Conservation (phyloP, 495 filamentous ascomycete species). For the Neurospora terricola region DNA sequence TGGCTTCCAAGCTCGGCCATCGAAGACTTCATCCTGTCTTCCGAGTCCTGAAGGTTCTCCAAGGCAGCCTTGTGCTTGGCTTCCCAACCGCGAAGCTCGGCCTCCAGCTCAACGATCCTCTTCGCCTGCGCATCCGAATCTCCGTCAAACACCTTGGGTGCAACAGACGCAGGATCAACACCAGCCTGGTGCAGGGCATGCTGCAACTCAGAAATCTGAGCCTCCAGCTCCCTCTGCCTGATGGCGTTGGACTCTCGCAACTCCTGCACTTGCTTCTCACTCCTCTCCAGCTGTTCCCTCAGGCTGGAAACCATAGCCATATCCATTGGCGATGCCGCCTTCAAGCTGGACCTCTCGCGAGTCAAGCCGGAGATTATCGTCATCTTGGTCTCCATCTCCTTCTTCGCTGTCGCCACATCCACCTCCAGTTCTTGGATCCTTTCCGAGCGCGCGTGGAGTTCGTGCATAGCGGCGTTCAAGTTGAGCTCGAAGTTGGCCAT, state of each 20-base stretch:
- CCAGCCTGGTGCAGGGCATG: slow-evolving; percentile 39
- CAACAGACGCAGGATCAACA: slow-evolving; percentile 1
- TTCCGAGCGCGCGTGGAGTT: slow-evolving; percentile 77
- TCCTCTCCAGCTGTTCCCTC: slow-evolving; percentile 77
- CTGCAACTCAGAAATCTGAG: slow-evolving; percentile 59
- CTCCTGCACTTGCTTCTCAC: slow-evolving; percentile 65
- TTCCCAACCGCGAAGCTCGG: slow-evolving; percentile 67
- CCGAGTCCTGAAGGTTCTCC: slow-evolving; percentile 60
- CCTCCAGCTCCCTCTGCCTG: slow-evolving; percentile 63
- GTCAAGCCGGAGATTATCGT: slow-evolving; percentile 91
- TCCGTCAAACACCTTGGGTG: slow-evolving; percentile 13
- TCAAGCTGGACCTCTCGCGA: slow-evolving; percentile 80
- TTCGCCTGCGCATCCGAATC: slow-evolving; percentile 41
- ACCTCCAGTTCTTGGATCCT: slow-evolving; percentile 80
- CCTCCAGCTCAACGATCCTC: slow-evolving; percentile 62
- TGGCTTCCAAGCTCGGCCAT: slow-evolving; percentile 59
- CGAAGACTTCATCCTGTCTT: slow-evolving; percentile 60
- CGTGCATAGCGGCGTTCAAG: slow-evolving; percentile 85
- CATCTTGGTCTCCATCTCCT: slow-evolving; percentile 93
- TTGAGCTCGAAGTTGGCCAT: slow-evolving; percentile 92
- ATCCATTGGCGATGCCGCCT: slow-evolving; percentile 71
- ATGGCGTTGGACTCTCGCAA: slow-evolving; percentile 61
- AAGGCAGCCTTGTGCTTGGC: slow-evolving; percentile 61
- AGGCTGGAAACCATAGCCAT: slow-evolving; percentile 84
- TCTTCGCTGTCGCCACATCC: slow-evolving; percentile 73